Conservation (phyloP, 768 basidiomycete genomes). For the Mycena belliarum region DNA sequence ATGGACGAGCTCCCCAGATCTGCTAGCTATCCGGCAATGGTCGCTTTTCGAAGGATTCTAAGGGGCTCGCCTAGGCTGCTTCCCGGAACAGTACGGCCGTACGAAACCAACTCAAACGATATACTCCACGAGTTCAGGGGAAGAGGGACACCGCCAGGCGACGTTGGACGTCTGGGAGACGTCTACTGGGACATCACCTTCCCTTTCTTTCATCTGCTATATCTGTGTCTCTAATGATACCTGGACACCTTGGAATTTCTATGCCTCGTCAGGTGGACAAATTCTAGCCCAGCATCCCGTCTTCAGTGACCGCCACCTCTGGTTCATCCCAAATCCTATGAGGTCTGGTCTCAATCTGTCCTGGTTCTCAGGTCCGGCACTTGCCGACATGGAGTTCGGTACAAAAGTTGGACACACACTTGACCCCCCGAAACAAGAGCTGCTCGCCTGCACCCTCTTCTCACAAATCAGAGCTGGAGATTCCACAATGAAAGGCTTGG, state of each 20-base stretch:
- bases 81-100: not conserved
- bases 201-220: not conserved
- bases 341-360: not conserved
- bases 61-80: not conserved
- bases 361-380: not conserved
- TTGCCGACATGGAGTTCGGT: not conserved
- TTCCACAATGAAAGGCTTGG: not conserved
- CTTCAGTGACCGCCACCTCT: not conserved
- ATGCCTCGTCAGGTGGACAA: not conserved
- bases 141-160: not conserved
- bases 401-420: not conserved
- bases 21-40: not conserved
- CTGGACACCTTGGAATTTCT: not conserved
- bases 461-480: too few relatives aligned
- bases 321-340: not conserved
- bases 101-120: not conserved
- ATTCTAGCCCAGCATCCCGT: not conserved
- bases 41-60: not conserved
- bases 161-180: constrained; percentile 12
- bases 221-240: not conserved
- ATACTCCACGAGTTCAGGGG: constrained; percentile 12
- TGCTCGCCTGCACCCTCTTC: not conserved
- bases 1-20: not conserved
- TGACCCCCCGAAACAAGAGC: not conserved
- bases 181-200: constrained; percentile 12